A percentile compares a stretch with the other conserved stretches of the same genome.
These are phyloP conservation scores for Mortierella alpina DNA, from an alignment of 192 early-diverging fungal species.

Conservation along the genomic window DNA sequence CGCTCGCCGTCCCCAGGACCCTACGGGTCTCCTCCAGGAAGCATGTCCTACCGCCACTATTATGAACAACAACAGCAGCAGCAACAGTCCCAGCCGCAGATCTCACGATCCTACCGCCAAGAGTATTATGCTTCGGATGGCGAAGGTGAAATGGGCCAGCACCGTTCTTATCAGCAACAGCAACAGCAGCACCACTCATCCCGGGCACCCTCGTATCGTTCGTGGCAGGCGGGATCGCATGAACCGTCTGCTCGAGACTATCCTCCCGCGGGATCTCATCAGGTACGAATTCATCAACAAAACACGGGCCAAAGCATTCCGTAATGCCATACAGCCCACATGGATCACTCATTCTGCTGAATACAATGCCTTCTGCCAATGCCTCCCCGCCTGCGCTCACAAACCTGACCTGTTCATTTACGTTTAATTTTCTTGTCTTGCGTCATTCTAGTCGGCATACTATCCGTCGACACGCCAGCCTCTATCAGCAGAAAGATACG, in stretches of 20 bases:
- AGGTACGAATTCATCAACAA: background rate
- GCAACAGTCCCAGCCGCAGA: constrained; percentile 10
- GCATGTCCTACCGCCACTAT: constrained; percentile 28
- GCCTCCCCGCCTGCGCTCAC: no score
- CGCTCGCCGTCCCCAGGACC: constrained; percentile 30
- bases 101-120: constrained; percentile 10
- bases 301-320: no score
- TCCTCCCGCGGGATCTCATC: constrained; percentile 24
- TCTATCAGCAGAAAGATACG: constrained; percentile 20
- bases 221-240: constrained; percentile 24
- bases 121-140: constrained; percentile 44
- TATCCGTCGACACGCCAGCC: constrained; percentile 22
- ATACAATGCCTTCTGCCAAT: no score
- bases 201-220: constrained; percentile 10
- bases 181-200: constrained; percentile 22
- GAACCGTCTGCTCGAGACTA: constrained; percentile 26
- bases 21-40: constrained; percentile 36
- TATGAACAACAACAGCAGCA: constrained; percentile 24
- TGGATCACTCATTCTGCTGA: no score
- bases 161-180: constrained; percentile 19
- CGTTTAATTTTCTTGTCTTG: background rate
- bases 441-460: constrained; percentile 2
- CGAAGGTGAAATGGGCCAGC: constrained; percentile 37
- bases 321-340: no score
- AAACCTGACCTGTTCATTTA: no score